Evolutionary conservation across 2,329 filamentous ascomycete species (phyloP).

Genomic region (Xylariaceae sp.): DNA sequence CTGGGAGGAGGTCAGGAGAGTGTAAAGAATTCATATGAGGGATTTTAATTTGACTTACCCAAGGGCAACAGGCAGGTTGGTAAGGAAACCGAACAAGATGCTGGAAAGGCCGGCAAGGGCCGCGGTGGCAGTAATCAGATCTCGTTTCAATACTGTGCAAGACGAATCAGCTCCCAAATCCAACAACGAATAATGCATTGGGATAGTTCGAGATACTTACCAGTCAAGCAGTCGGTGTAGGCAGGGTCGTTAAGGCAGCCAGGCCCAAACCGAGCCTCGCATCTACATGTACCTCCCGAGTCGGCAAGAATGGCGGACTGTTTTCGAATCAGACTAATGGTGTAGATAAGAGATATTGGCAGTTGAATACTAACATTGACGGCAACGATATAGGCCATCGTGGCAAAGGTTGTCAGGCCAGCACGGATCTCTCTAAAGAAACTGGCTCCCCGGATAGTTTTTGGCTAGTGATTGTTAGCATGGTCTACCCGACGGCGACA

Average conservation of each 20-base stretch:
- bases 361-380: conserved; percentile 55
- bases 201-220: conserved; percentile 37
- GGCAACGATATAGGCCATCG: conserved; percentile 85
- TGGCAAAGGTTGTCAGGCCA: conserved; percentile 77
- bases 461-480: conserved; percentile 51
- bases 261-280: conserved; percentile 47
- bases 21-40: not conserved
- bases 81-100: conserved; percentile 77
- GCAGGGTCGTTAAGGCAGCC: conserved; percentile 51
- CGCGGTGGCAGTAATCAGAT: conserved; percentile 83
- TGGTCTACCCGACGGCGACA: not conserved
- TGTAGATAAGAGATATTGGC: not conserved
- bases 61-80: conserved; percentile 77
- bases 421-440: conserved; percentile 80
- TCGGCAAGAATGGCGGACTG: conserved; percentile 73
- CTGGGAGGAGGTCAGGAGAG: conserved; percentile 40
- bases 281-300: conserved; percentile 77
- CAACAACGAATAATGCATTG: not conserved
- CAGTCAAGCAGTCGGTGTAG: conserved; percentile 51
- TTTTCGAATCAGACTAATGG: conserved; percentile 6
- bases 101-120: conserved; percentile 75
- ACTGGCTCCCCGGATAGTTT: conserved; percentile 67
- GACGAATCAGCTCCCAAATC: conserved; percentile 7
- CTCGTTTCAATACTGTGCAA: conserved; percentile 63
- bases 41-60: conserved; percentile 59